Percentiles rank a stretch among this genome's conserved stretches.
phyloP scores from a whole-genome alignment of 257 asterid genomes.

The Nicotiana paniculata region DNA sequence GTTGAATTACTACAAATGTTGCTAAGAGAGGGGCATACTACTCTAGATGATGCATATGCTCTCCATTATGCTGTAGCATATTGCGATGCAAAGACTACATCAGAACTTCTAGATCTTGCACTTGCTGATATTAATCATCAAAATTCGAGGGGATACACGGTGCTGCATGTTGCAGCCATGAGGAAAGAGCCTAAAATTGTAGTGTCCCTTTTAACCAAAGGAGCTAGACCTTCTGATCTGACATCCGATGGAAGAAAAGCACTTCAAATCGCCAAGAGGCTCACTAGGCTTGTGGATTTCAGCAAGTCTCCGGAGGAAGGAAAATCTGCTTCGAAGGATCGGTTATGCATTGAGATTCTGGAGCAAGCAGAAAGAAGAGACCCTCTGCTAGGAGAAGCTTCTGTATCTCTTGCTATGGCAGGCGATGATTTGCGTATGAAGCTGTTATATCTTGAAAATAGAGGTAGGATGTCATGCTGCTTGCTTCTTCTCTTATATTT shows the following conservation, averaged over 20 bases:
- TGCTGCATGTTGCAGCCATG: constrained; percentile 94
- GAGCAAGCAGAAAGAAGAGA: constrained; percentile 97
- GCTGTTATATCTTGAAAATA: constrained; percentile 83
- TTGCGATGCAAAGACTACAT: constrained; percentile 86
- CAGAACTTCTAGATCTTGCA: constrained; percentile 85
- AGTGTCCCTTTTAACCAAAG: constrained; percentile 85
- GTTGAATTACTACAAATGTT: constrained; percentile 90
- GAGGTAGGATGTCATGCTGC: constrained; percentile 47
- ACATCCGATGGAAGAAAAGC: constrained; percentile 92
- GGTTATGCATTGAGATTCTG: constrained; percentile 87
- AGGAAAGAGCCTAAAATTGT: constrained; percentile 90
- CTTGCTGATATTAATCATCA: constrained; percentile 79
- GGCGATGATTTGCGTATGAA: constrained; percentile 83
- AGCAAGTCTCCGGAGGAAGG: constrained; percentile 57
- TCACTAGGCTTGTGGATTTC: constrained; percentile 70
- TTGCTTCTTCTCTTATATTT: not conserved
- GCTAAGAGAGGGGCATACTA: constrained; percentile 76
- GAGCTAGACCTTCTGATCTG: constrained; percentile 90
- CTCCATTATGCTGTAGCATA: constrained; percentile 96
- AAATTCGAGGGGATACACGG: constrained; percentile 79
- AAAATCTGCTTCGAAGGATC: constrained; percentile 68
- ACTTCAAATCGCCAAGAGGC: constrained; percentile 85
- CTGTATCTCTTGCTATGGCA: constrained; percentile 91
- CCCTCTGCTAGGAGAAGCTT: constrained; percentile 85
- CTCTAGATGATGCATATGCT: constrained; percentile 79